phyloP scores from a whole-genome alignment of 495 filamentous ascomycete genomes.

The Neurospora terricola region DNA sequence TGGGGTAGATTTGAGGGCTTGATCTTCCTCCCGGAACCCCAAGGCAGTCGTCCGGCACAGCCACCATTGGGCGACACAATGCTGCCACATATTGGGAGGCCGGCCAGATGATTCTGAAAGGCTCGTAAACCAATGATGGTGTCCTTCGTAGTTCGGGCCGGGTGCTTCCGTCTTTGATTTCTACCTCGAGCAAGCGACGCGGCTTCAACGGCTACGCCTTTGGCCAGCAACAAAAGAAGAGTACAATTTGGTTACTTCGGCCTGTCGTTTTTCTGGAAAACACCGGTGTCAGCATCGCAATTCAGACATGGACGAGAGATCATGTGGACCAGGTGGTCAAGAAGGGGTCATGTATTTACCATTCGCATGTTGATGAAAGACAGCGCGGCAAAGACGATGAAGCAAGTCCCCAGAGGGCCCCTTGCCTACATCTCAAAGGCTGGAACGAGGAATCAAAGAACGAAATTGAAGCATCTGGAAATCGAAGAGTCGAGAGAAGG shows the following conservation, averaged over 20 bases:
- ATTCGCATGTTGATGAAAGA: not conserved
- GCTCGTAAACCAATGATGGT: not conserved
- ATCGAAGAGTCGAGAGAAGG: not conserved
- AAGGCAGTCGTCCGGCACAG: not conserved
- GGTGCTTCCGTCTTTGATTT: not conserved
- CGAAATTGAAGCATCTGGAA: not conserved
- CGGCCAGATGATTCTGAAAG: not conserved
- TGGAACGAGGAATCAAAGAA: not conserved
- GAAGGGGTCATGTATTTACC: not conserved
- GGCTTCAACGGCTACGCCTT: not conserved
- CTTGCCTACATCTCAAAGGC: not conserved
- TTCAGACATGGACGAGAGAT: not conserved
- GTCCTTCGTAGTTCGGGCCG: not conserved
- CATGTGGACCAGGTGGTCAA: not conserved
- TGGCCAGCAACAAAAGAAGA: not conserved
- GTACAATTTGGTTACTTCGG: not conserved
- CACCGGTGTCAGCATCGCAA: not conserved
- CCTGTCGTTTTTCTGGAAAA: not conserved
- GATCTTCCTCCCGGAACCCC: not conserved
- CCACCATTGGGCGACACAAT: not conserved
- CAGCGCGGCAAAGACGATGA: not conserved
- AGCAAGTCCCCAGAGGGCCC: not conserved
- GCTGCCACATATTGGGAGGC: not conserved
- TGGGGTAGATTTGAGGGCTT: not conserved
- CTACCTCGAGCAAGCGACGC: not conserved